Conservation (phyloP, 1,284 basidiomycete species). For the Caloboletus inedulis region DNA sequence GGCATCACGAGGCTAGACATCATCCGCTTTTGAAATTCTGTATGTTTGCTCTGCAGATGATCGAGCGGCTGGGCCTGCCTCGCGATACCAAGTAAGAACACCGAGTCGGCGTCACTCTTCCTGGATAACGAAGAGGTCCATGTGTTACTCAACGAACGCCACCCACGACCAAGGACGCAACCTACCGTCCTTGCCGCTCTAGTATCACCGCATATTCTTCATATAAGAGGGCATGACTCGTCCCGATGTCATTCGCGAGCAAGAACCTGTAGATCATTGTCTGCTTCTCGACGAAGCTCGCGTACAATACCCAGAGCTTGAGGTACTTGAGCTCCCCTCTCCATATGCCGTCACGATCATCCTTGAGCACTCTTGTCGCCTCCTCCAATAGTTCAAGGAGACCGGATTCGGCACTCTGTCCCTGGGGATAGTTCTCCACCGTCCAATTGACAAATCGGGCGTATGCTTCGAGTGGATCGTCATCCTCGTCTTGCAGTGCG, state of each 20-base stretch:
- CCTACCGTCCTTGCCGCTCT: slow-evolving; percentile 69
- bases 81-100: slow-evolving; percentile 84
- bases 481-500: slow-evolving; percentile 53
- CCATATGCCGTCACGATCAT: slow-evolving; percentile 63
- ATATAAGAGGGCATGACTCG: slow-evolving; percentile 77
- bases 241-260: slow-evolving; percentile 87
- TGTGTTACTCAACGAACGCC: slow-evolving; percentile 2
- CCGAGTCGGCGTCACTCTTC: slow-evolving; percentile 82
- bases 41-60: slow-evolving; percentile 69
- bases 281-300: slow-evolving; percentile 73
- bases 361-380: slow-evolving; percentile 73
- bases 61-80: slow-evolving; percentile 74
- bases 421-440: slow-evolving; percentile 64
- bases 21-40: slow-evolving; percentile 83
- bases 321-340: slow-evolving; percentile 80
- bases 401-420: slow-evolving; percentile 68
- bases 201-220: slow-evolving; percentile 86
- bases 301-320: slow-evolving; percentile 91
- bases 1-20: slow-evolving; percentile 47
- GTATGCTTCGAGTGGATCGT: slow-evolving; percentile 57
- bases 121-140: slow-evolving; percentile 39
- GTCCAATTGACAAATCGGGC: slow-evolving; percentile 68
- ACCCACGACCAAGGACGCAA: neutral
- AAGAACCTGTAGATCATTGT: slow-evolving; percentile 82
- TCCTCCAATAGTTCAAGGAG: slow-evolving; percentile 80